phyloP scores from a whole-genome alignment of 192 early-diverging fungal genomes.

The Chytriomyces sp. region DNA sequence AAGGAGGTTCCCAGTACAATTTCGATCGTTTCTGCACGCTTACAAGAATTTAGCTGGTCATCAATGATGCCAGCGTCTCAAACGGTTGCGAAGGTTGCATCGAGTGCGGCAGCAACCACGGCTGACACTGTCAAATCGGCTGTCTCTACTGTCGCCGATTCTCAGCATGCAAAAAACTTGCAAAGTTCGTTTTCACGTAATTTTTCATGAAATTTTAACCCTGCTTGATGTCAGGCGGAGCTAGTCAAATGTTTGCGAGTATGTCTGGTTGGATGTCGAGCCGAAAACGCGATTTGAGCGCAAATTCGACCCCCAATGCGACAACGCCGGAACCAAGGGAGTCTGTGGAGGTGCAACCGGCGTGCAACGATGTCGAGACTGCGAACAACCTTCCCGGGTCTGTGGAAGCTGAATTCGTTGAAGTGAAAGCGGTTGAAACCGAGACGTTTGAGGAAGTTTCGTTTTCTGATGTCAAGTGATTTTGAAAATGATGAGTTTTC shows the following conservation, averaged over 20 bases:
- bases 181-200: conserved; percentile 17
- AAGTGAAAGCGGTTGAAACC: neutral
- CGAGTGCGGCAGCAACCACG: neutral
- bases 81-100: conserved; percentile 2
- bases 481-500: too few relatives aligned
- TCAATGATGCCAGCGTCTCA: neutral
- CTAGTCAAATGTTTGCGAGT: conserved; percentile 26
- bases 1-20: conserved; percentile 24
- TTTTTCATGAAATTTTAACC: neutral
- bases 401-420: neutral
- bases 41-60: conserved; percentile 14
- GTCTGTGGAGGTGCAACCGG: neutral
- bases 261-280: conserved; percentile 23
- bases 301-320: too few relatives aligned
- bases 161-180: conserved; percentile 20
- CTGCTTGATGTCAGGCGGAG: neutral
- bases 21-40: conserved; percentile 8
- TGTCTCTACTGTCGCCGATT: conserved; percentile 7
- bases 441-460: neutral
- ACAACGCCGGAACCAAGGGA: neutral
- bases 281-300: neutral
- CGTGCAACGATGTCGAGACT: neutral
- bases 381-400: neutral
- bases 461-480: neutral
- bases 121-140: conserved; percentile 7